These are phyloP conservation scores for Penicillium roqueforti DNA, from an alignment of 495 filamentous ascomycete species.

Conservation along the genomic window DNA sequence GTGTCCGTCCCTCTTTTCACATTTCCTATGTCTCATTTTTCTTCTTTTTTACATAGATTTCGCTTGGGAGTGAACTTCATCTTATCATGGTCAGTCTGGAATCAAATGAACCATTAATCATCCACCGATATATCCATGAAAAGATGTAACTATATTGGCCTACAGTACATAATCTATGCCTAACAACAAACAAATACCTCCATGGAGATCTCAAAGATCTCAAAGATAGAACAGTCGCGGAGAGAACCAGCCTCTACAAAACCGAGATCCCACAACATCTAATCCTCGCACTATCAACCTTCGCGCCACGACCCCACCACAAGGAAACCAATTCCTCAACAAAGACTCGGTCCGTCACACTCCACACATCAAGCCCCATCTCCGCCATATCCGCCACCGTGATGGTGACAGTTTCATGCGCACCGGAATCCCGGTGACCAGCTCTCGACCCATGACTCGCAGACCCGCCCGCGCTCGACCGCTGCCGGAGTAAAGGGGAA, in stretches of 20 bases:
- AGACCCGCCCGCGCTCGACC: slow-evolving; percentile 10
- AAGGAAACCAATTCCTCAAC: slow-evolving; percentile 59
- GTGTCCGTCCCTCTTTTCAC: not conserved
- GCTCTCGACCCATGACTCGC: slow-evolving; percentile 1
- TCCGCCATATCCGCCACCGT: slow-evolving; percentile 65
- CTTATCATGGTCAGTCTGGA: no score
- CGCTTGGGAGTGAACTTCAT: not conserved
- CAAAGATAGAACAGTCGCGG: not conserved
- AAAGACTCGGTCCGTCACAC: slow-evolving; percentile 68
- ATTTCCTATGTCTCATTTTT: slow-evolving; percentile 6
- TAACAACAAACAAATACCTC: not conserved
- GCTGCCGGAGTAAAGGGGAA: slow-evolving; percentile 26
- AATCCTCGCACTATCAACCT: slow-evolving; percentile 66
- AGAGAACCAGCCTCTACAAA: slow-evolving; percentile 44
- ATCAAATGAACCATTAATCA: not conserved
- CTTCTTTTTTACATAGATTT: slow-evolving; percentile 5
- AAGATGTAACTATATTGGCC: slow-evolving; percentile 2
- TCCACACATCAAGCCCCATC: slow-evolving; percentile 89
- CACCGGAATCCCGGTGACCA: not conserved
- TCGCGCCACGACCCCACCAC: slow-evolving; percentile 68
- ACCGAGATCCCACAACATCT: slow-evolving; percentile 80
- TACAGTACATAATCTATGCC: not conserved
- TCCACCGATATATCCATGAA: not conserved
- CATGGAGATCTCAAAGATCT: not conserved
- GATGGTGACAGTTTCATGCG: slow-evolving; percentile 47